Percentiles rank a stretch among this genome's conserved stretches.
Evolutionary conservation across 2,329 filamentous ascomycete genomes (phyloP).

Genomic region (Aspergillus puulaauensis): DNA sequence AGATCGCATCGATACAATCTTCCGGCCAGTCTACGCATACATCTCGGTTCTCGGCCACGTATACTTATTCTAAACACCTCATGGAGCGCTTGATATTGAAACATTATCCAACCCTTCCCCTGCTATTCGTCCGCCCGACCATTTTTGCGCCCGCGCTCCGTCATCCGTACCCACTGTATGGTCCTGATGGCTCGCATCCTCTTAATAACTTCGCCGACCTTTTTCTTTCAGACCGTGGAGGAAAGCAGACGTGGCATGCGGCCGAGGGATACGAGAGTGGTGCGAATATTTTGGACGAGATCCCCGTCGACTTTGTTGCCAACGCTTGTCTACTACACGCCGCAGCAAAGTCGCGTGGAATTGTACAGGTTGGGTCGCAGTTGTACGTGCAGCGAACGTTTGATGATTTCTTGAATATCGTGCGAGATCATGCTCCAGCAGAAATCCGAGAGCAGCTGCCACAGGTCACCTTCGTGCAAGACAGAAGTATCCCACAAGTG

Average conservation of each 20-base stretch:
- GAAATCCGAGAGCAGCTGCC: slow-evolving; percentile 24
- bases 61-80: slow-evolving; percentile 32
- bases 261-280: slow-evolving; percentile 28
- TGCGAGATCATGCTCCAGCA: slow-evolving; percentile 20
- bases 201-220: slow-evolving; percentile 31
- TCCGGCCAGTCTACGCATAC: slow-evolving; percentile 17
- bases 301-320: slow-evolving; percentile 34
- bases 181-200: slow-evolving; percentile 31
- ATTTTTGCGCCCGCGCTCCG: slow-evolving; percentile 31
- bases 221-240: slow-evolving; percentile 24
- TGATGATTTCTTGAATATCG: slow-evolving; percentile 25
- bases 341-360: slow-evolving; percentile 28
- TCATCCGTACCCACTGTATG: slow-evolving; percentile 31
- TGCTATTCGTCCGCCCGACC: slow-evolving; percentile 30
- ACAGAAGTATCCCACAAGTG: slow-evolving; percentile 25
- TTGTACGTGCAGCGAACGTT: slow-evolving; percentile 30
- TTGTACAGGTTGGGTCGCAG: slow-evolving; percentile 30
- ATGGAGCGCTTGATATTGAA: slow-evolving; percentile 31
- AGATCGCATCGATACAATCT: slow-evolving; percentile 24
- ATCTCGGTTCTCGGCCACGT: slow-evolving; percentile 27
- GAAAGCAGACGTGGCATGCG: slow-evolving; percentile 31
- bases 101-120: slow-evolving; percentile 28
- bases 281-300: slow-evolving; percentile 32
- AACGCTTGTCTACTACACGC: slow-evolving; percentile 32
- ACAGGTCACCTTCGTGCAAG: slow-evolving; percentile 28